phyloP scores from a whole-genome alignment of 2,329 filamentous ascomycete genomes.

The Drechmeria coniospora region DNA sequence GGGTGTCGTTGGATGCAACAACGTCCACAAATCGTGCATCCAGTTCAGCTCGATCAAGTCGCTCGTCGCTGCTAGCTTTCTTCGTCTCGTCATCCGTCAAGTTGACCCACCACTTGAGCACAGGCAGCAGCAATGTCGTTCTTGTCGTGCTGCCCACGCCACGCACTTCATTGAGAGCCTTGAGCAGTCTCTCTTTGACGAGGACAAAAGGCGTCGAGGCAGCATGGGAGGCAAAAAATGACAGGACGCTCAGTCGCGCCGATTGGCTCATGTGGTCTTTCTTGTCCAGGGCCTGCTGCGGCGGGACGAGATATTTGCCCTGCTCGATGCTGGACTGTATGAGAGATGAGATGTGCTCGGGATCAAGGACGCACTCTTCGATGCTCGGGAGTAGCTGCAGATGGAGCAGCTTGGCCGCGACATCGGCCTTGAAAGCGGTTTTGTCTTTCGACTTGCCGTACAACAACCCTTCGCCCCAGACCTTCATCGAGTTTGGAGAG shows the following conservation, averaged over 20 bases:
- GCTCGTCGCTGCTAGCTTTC: slow-evolving; percentile 23
- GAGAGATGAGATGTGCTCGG: slow-evolving; percentile 50
- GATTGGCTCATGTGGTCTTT: slow-evolving; percentile 42
- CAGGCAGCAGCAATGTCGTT: slow-evolving; percentile 60
- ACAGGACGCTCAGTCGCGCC: slow-evolving; percentile 47
- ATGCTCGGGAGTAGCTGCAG: slow-evolving; percentile 56
- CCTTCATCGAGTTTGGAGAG: slow-evolving; percentile 22
- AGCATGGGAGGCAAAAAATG: slow-evolving; percentile 60
- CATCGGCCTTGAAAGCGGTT: slow-evolving; percentile 41
- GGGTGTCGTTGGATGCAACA: slow-evolving; percentile 36
- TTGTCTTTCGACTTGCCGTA: slow-evolving; percentile 39
- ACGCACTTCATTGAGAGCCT: slow-evolving; percentile 56
- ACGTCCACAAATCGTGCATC: slow-evolving; percentile 33
- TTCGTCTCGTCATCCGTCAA: slow-evolving; percentile 35
- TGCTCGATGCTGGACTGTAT: slow-evolving; percentile 29
- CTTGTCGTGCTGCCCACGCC: slow-evolving; percentile 53
- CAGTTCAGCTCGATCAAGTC: slow-evolving; percentile 24
- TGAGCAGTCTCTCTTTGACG: slow-evolving; percentile 59
- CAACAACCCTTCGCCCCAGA: slow-evolving; percentile 48
- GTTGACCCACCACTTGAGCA: slow-evolving; percentile 53
- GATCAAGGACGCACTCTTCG: slow-evolving; percentile 77
- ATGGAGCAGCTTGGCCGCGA: slow-evolving; percentile 45
- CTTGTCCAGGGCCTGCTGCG: slow-evolving; percentile 27
- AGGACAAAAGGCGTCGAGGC: slow-evolving; percentile 50
- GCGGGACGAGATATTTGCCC: slow-evolving; percentile 21